Percentiles rank a stretch among this genome's conserved stretches.
Evolutionary conservation across 805 yeast species (phyloP).

Genomic region (Nakazawaea laoshanensis): DNA sequence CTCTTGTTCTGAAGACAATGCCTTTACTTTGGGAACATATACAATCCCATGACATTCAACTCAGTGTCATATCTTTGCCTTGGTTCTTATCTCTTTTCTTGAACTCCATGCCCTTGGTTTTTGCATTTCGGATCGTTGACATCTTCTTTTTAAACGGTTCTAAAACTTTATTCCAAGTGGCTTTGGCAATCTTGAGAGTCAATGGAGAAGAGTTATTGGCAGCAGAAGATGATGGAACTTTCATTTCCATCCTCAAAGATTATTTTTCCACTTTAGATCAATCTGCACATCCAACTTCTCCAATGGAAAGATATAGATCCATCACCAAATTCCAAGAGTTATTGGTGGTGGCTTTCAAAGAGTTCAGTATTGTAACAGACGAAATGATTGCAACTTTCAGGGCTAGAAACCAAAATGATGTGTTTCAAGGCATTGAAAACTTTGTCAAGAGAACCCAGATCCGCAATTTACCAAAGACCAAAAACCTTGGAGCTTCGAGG

Average conservation of each 20-base stretch:
- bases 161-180: slow-evolving; percentile 83
- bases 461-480: slow-evolving; percentile 73
- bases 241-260: slow-evolving; percentile 75
- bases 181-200: slow-evolving; percentile 79
- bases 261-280: slow-evolving; percentile 74
- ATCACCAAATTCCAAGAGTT: slow-evolving; percentile 85
- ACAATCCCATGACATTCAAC: slow-evolving; percentile 70
- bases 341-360: slow-evolving; percentile 86
- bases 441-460: slow-evolving; percentile 90
- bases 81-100: slow-evolving; percentile 92
- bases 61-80: slow-evolving; percentile 88
- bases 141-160: slow-evolving; percentile 88
- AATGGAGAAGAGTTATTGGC: slow-evolving; percentile 78
- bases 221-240: slow-evolving; percentile 87
- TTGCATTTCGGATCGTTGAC: slow-evolving; percentile 87
- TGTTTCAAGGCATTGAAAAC: slow-evolving; percentile 77
- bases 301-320: slow-evolving; percentile 52
- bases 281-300: slow-evolving; percentile 67
- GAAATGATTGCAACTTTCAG: slow-evolving; percentile 64
- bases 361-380: slow-evolving; percentile 75
- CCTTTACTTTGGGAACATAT: slow-evolving; percentile 86
- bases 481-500: slow-evolving; percentile 47
- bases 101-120: slow-evolving; percentile 90
- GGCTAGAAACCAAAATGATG: slow-evolving; percentile 61
- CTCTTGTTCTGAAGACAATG: slow-evolving; percentile 80